A percentile compares a stretch with the other conserved stretches of the same genome.
Conservation (phyloP, 2,329 filamentous ascomycete genomes). For the Tolypocladium tropicale region DNA sequence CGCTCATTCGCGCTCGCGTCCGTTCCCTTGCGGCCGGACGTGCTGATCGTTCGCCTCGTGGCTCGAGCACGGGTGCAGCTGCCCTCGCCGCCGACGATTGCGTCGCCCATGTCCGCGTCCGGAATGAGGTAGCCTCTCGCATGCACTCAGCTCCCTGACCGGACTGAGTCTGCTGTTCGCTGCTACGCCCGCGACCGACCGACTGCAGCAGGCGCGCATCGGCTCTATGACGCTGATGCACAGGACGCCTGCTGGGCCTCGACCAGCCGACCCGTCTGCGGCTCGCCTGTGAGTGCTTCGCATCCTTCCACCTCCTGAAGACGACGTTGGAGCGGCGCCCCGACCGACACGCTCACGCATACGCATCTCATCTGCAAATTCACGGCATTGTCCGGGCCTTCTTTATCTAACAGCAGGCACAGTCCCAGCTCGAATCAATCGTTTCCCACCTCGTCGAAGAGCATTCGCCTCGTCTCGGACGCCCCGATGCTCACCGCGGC, state of each 20-base stretch:
- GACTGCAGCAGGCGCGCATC: constrained; percentile 7
- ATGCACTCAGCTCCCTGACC: constrained; percentile 49
- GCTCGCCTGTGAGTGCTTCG: constrained; percentile 38
- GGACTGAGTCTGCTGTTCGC: constrained; percentile 33
- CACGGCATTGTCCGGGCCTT: not conserved
- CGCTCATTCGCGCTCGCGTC: not conserved
- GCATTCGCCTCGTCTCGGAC: constrained; percentile 22
- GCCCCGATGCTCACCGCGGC: constrained; percentile 52
- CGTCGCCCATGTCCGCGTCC: constrained; percentile 10
- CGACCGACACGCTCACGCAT: not conserved
- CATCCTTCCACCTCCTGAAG: not conserved
- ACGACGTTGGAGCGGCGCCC: not conserved
- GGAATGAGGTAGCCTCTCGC: constrained; percentile 49
- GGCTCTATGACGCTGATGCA: constrained; percentile 32
- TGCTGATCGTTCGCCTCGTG: not conserved
- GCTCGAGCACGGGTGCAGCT: not conserved
- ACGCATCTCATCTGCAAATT: not conserved
- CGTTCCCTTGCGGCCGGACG: not conserved
- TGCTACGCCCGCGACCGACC: constrained; percentile 12
- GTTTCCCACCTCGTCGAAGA: constrained; percentile 9
- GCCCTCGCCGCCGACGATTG: constrained; percentile 2
- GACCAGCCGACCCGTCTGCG: constrained; percentile 47
- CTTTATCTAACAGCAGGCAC: not conserved
- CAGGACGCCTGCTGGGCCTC: constrained; percentile 47
- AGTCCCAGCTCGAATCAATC: constrained; percentile 6